Evolutionary conservation across 306 rosid genomes (phyloP).

Genomic region (Trifolium pratense): DNA sequence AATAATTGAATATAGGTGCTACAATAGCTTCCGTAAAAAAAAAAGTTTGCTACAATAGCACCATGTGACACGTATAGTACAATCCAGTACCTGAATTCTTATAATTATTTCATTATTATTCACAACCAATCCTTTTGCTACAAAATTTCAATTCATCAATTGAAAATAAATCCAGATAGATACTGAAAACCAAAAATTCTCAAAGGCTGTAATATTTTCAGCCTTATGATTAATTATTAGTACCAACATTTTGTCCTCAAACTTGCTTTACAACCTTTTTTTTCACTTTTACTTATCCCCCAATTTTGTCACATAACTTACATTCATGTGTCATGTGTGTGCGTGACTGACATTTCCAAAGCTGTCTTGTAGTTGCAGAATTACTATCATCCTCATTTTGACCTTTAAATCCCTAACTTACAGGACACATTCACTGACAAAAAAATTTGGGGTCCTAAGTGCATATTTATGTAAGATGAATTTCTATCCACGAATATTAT

Average conservation of each 20-base stretch:
- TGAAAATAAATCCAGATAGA: conserved; percentile 14
- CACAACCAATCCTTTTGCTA: not conserved
- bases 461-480: no score
- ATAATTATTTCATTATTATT: not conserved
- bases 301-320: conserved; percentile 34
- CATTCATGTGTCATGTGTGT: conserved; percentile 41
- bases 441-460: conserved; percentile 20
- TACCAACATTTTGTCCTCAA: conserved; percentile 35
- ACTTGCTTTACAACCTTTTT: conserved; percentile 19
- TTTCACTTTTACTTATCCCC: not conserved
- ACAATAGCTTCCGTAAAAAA: not conserved
- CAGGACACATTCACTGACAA: conserved; percentile 51
- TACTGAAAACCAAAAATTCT: not conserved
- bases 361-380: conserved; percentile 46
- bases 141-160: not conserved
- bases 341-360: conserved; percentile 56
- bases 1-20: not conserved
- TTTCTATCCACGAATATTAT: not conserved
- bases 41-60: not conserved
- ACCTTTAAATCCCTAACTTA: conserved; percentile 52
- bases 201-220: conserved; percentile 17
- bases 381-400: conserved; percentile 47
- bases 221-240: conserved; percentile 6
- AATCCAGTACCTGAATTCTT: not conserved
- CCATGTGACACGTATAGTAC: not conserved